Conservation (phyloP, 1,284 basidiomycete genomes). For the Omphalotus olearius region DNA sequence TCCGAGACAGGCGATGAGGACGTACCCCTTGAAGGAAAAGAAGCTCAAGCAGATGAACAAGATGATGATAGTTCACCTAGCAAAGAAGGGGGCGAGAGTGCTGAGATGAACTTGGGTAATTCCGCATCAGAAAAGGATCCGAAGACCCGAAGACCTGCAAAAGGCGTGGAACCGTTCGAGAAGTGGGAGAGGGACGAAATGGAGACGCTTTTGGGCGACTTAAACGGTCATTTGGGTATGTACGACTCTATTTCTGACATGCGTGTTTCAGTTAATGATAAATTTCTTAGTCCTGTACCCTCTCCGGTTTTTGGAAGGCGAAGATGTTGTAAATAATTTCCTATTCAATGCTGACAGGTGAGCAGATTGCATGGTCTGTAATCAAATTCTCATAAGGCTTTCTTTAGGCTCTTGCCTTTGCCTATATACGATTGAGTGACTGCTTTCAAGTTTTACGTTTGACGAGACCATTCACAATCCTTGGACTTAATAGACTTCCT, state of each 20-base stretch:
- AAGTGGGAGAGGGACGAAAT: slow-evolving; percentile 85
- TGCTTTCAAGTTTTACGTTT: no score
- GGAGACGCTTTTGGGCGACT: slow-evolving; percentile 73
- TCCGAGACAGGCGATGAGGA: slow-evolving; percentile 53
- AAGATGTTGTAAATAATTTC: slow-evolving; percentile 86
- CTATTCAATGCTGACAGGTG: slow-evolving; percentile 85
- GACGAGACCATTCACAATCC: no score
- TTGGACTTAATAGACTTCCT: no score
- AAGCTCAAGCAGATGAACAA: slow-evolving; percentile 16
- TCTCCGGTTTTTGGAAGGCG: slow-evolving; percentile 80
- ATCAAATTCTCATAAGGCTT: neutral
- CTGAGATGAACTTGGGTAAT: slow-evolving; percentile 8
- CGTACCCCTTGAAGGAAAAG: slow-evolving; percentile 25
- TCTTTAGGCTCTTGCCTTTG: slow-evolving; percentile 42
- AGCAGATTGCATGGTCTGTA: neutral
- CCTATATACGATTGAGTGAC: slow-evolving; percentile 46
- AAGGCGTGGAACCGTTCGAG: slow-evolving; percentile 68
- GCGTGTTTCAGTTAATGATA: neutral
- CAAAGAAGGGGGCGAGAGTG: slow-evolving; percentile 21
- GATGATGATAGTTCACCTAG: slow-evolving; percentile 19
- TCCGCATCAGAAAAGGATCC: slow-evolving; percentile 32
- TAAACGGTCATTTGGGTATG: slow-evolving; percentile 83
- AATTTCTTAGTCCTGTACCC: slow-evolving; percentile 68
- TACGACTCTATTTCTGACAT: slow-evolving; percentile 1
- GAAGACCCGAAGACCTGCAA: slow-evolving; percentile 32